Evolutionary conservation across 805 yeast species (phyloP).

Genomic region (Candida sakaeoensis): DNA sequence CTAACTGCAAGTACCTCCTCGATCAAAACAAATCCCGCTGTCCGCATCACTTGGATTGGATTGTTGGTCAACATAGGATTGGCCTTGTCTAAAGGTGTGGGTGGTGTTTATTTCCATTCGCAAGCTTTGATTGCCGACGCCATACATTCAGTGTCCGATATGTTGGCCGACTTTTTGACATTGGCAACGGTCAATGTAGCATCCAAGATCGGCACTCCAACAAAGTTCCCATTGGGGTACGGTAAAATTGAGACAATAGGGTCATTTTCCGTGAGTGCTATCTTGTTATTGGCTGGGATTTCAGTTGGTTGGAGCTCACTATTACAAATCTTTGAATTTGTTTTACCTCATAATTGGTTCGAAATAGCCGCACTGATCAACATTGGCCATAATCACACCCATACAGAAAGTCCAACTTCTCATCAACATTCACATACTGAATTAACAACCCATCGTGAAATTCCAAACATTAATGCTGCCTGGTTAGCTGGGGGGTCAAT

Average conservation of each 20-base stretch:
- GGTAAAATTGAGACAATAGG: constrained; percentile 95
- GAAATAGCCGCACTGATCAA: constrained; percentile 51
- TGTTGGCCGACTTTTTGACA: constrained; percentile 86
- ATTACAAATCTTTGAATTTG: constrained; percentile 61
- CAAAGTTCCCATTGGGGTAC: constrained; percentile 77
- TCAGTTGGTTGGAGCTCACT: constrained; percentile 88
- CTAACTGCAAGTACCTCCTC: constrained; percentile 22
- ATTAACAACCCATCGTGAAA: constrained; percentile 10
- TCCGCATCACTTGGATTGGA: constrained; percentile 90
- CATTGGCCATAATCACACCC: constrained; percentile 52
- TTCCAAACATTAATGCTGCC: constrained; percentile 81
- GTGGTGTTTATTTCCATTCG: constrained; percentile 91
- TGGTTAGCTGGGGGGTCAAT: constrained; percentile 94
- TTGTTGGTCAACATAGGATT: constrained; percentile 76
- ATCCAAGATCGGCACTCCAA: constrained; percentile 50
- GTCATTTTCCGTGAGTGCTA: constrained; percentile 79
- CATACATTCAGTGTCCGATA: constrained; percentile 86
- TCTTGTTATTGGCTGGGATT: constrained; percentile 81
- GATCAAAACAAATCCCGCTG: constrained; percentile 67
- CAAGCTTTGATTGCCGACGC: constrained; percentile 94
- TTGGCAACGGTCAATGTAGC: constrained; percentile 83
- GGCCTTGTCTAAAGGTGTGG: constrained; percentile 82
- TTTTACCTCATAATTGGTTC: constrained; percentile 58
- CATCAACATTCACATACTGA: constrained; percentile 26
- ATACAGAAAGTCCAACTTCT: constrained; percentile 22